Evolutionary conservation across 257 asterid species (phyloP), one percentile per base, ranked within the genome.

Genomic region (Nicotiana otophora): DNA sequence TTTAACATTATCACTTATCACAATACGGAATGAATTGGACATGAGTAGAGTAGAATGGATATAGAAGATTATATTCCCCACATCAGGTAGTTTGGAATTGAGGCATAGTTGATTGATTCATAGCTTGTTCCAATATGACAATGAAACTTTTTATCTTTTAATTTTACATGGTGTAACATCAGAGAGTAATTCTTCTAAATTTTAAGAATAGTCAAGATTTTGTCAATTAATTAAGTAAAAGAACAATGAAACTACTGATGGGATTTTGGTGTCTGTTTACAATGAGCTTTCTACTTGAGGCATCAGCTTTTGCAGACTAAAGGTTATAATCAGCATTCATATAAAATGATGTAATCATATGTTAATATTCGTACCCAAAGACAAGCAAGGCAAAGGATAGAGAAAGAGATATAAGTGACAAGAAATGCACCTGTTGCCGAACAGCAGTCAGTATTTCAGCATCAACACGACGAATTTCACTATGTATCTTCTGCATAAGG

Each of bases 401-500:
- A 46, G 19, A 72, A 28, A 12, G 23, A 46, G 61, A 72, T 28
- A 26, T 33, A 68, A 17, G 75, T 53, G 30, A 28, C 36, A 80
- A 72, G 7, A 69, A 85, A 75, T 88, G 77, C 89, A 95, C 98
- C 98, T 95, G 98, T 87, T 93, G 98, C 61, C 98, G 97, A 58
- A 95, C 98, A 76, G 98, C 98, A 15, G 95, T 77, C 83, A 95
- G 86, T 83, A 95, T 95, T 84, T 92, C 96, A 60, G 96, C 92
- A 93, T 95, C 98, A 76, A 95, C 98, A 72, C 86, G 91, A 75
- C 94, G 95, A 65, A 95, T 92, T 87, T 93, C 98, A 86, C 91
- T 86, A 61, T 93, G 98, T 90, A 95, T 91, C 88, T 92, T 95
- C 88, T 95, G 98, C 98, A 95, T 87, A 81, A 95, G 95, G 83